These are phyloP conservation scores for Geum urbanum DNA, from an alignment of 306 rosid genomes.

Conservation along the genomic window DNA sequence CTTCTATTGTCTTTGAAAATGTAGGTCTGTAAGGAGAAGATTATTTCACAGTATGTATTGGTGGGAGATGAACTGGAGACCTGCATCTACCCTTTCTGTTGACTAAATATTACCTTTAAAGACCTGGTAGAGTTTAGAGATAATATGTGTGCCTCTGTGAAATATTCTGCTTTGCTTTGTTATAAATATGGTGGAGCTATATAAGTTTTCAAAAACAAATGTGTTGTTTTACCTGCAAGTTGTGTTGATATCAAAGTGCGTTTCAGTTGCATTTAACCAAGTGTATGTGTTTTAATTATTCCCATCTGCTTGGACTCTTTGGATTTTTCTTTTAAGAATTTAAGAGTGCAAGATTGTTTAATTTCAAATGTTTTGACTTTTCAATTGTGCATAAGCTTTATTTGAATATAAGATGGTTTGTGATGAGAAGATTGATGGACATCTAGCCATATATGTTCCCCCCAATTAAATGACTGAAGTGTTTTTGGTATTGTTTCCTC, in stretches of 20 bases:
- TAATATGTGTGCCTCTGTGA: background rate
- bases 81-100: conserved; percentile 4
- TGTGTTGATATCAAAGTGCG: background rate
- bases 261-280: no score
- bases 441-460: background rate
- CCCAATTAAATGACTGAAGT: background rate
- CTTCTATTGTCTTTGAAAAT: conserved; percentile 22
- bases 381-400: background rate
- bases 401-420: background rate
- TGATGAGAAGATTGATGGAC: background rate
- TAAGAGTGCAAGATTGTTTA: background rate
- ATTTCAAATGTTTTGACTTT: background rate
- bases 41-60: conserved; percentile 10
- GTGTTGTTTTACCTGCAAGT: background rate
- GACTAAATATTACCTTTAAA: conserved; percentile 1
- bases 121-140: background rate
- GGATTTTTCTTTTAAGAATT: background rate
- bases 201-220: conserved; percentile 1
- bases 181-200: conserved; percentile 1
- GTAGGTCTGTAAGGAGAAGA: conserved; percentile 32
- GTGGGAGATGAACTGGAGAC: conserved; percentile 22
- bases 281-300: no score
- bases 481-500: background rate
- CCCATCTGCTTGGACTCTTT: no score
- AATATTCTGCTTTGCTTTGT: background rate